These are phyloP conservation scores for Kwoniella botswanensis DNA, from an alignment of 768 basidiomycete genomes.

Conservation along the genomic window DNA sequence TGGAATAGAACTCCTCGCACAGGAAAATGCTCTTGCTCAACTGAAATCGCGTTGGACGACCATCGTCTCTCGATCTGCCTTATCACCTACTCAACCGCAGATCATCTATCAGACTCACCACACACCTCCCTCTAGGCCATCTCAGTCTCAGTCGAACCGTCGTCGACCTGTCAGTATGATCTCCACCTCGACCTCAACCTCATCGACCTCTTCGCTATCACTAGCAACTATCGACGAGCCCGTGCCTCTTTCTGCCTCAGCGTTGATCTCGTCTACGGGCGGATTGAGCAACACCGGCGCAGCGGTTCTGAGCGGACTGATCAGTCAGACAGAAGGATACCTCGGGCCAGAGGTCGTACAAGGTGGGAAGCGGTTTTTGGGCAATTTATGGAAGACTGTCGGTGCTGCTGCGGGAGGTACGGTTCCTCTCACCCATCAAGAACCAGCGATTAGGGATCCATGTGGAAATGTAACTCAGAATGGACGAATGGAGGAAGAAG, in stretches of 20 bases:
- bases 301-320: slow-evolving; percentile 12
- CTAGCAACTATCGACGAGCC: slow-evolving; percentile 27
- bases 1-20: slow-evolving; percentile 37
- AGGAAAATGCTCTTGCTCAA: slow-evolving; percentile 41
- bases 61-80: slow-evolving; percentile 41
- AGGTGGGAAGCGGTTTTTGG: slow-evolving; percentile 48
- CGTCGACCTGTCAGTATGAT: slow-evolving; percentile 26
- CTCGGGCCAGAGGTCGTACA: slow-evolving; percentile 32
- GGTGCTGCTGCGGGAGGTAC: slow-evolving; percentile 49
- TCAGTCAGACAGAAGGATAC: slow-evolving; percentile 26
- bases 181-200: slow-evolving; percentile 28
- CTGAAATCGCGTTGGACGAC: slow-evolving; percentile 48
- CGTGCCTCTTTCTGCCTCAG: slow-evolving; percentile 3
- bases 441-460: background rate
- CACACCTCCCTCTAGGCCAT: background rate
- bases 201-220: slow-evolving; percentile 31
- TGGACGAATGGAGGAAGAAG: background rate
- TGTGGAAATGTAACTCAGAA: background rate
- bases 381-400: slow-evolving; percentile 46
- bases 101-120: background rate
- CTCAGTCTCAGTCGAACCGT: slow-evolving; percentile 8
- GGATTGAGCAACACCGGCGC: slow-evolving; percentile 10
- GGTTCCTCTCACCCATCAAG: slow-evolving; percentile 28
- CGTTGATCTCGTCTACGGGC: slow-evolving; percentile 12
- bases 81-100: slow-evolving; percentile 16